Base-by-base conservation (phyloP, 306 rosid genomes). In the Betula pendula region DNA sequence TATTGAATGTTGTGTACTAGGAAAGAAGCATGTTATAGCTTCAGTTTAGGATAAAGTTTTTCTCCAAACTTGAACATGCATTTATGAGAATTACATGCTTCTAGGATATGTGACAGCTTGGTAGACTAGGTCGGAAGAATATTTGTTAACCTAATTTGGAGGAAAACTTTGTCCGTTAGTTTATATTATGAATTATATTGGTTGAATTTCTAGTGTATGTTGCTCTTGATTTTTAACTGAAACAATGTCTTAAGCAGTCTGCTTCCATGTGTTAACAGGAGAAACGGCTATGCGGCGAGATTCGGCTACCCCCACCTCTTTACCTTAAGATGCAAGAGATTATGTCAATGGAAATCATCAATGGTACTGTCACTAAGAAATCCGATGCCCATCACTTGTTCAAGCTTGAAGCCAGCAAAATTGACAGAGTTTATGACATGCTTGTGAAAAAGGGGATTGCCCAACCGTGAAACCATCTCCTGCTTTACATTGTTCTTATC, bases 351-450 rank as follows among this genome's bases (percentile, higher is more conserved):
- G 87, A 87, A 71, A 84, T 94, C 65, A 77, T 90, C 76, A 75
- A 84, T 43, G 97, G 97, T 48, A 85, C 65, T 68, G 76, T 89
- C 48, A 79, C 84, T 70, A 68, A 89, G 68, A 90, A 87, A 84
- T 84, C 96, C 0, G 98, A 92, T 81, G 98, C 96, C 52, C 89
- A 90, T 81, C 94, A 81, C 66, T 58, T 94, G 31, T 92, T 94
- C 96, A 84, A 90, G 80, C 83, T 92, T 73, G 98, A 94, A 65
- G 62, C 93, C 35, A 66, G 72, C 71, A 90, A 85, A 80, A 68
- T 92, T 70, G 98, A 92, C 84, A 86, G 87, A 70, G 94, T 94
- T 16, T 94, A 87, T 72, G 98, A 94, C 68, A 92, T 92, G 94
- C 97, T 94, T 29, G 78, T 94, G 6, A 91, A 88, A 53, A 94